Evolutionary conservation across 768 basidiomycete genomes (phyloP).

Genomic region (Lentinula boryana): DNA sequence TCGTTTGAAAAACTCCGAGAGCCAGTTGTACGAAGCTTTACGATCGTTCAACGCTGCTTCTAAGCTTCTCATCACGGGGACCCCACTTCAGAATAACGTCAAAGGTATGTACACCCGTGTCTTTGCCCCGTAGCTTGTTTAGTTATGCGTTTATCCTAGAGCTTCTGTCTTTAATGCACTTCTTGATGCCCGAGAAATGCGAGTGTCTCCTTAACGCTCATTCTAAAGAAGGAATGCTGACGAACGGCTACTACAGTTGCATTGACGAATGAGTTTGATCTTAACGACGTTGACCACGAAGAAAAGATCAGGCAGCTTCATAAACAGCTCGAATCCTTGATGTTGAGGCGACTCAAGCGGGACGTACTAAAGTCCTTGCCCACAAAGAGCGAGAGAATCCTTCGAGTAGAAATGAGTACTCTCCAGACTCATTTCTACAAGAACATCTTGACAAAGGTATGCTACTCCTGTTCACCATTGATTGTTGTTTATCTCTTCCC

Average conservation of each 20-base stretch:
- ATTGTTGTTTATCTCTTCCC: conserved; percentile 4
- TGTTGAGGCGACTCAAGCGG: conserved; percentile 91
- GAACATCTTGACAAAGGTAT: conserved; percentile 90
- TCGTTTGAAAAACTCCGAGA: conserved; percentile 96
- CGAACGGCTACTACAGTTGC: conserved; percentile 50
- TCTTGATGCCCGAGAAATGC: conserved; percentile 99
- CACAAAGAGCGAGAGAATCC: conserved; percentile 96
- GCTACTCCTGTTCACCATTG: conserved; percentile 8
- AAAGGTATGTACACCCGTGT: conserved; percentile 56
- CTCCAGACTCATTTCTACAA: conserved; percentile 98
- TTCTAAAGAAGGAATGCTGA: not conserved
- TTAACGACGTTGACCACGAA: conserved; percentile 91
- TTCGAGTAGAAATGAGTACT: conserved; percentile 95
- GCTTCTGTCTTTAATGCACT: conserved; percentile 95
- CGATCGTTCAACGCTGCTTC: conserved; percentile 84
- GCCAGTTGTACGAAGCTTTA: conserved; percentile 93
- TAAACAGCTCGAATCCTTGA: conserved; percentile 84
- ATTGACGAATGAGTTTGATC: conserved; percentile 91
- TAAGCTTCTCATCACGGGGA: conserved; percentile 96
- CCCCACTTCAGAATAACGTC: conserved; percentile 97
- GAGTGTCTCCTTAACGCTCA: conserved; percentile 19
- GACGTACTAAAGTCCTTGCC: conserved; percentile 96
- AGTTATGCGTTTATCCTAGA: conserved; percentile 40
- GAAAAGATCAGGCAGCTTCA: conserved; percentile 94
- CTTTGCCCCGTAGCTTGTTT: conserved; percentile 8